Evolutionary conservation across 306 rosid species (phyloP).

Genomic region (Oemleria cerasiformis): DNA sequence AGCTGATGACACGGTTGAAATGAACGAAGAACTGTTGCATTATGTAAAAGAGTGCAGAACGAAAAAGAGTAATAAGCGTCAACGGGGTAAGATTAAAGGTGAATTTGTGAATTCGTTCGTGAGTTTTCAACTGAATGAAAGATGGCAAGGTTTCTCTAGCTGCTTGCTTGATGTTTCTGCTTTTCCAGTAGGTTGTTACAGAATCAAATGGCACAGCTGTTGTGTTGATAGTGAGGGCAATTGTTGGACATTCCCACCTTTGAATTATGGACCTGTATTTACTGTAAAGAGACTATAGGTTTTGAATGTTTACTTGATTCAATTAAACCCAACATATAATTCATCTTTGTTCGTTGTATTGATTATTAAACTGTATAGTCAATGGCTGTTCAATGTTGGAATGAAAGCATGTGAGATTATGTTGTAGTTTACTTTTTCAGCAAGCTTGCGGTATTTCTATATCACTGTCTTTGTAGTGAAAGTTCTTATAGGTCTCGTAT

Average conservation of each 20-base stretch:
- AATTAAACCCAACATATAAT: neutral
- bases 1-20: slow-evolving; percentile 36
- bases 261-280: slow-evolving; percentile 54
- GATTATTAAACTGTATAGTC: neutral
- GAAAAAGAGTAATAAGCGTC: slow-evolving; percentile 5
- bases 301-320: neutral
- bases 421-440: no score
- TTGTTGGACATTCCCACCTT: slow-evolving; percentile 56
- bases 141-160: slow-evolving; percentile 63
- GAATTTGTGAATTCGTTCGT: slow-evolving; percentile 30
- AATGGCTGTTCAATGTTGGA: neutral
- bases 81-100: slow-evolving; percentile 5
- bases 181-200: slow-evolving; percentile 53
- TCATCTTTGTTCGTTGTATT: neutral
- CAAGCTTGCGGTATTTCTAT: no score
- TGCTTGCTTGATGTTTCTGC: slow-evolving; percentile 63
- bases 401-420: no score
- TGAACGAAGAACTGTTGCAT: slow-evolving; percentile 35
- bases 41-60: slow-evolving; percentile 31
- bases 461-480: no score
- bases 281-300: slow-evolving; percentile 17
- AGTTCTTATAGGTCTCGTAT: no score
- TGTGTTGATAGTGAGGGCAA: slow-evolving; percentile 43
- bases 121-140: slow-evolving; percentile 41
- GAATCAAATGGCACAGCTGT: slow-evolving; percentile 62